Base-by-base conservation (phyloP, 192 early-diverging fungal genomes). In the Entomortierella parvispora region DNA sequence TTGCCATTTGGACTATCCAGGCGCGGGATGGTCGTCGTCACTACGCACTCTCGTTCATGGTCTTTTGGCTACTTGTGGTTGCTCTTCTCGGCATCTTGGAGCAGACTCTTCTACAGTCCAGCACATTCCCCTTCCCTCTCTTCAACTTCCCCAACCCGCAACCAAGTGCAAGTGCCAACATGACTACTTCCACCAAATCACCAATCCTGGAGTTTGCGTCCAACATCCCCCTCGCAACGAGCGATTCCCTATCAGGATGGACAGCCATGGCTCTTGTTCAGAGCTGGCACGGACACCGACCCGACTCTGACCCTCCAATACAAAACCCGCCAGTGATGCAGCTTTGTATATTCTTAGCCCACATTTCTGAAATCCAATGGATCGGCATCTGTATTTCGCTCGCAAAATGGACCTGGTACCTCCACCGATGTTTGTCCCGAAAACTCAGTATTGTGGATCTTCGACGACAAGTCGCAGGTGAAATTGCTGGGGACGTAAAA, bases 1-100 rank as follows among this genome's bases (percentile, higher is more conserved):
- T 57, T 22, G 6, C 44, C 20, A 67, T 57, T 5, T 67, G 65
- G 65, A 33, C 46, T 25, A 51, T 63, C 17, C 69, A 71, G 28
- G 25, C 53, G 5, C 63, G 55, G 17, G 62, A 64, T 18, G 20
- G 49, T 7, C 71, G 34, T 37, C 63, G 51, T 0, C 71, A 75
- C 42, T 55, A 55, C 37, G 42, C 71, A 7, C 58, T 75, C 43
- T 66, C 58, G 3, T 61, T 75, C 40, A 50, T 75, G 32, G 54
- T 75, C 40, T 34, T 55, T 29, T 75, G 71, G 71, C 32, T 65
- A 3, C 29, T 75, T 28, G 22, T 75, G 2, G 58, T 25, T 6
- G 34, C 48, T 42, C 10, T 75, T 2, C 2, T 54, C 0, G 58
- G 53, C 14, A 31, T 66, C 22, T 20, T 66, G 31, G 48, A 56